Evolutionary conservation across 1,284 basidiomycete genomes (phyloP).

Genomic region (Grifola frondosa): DNA sequence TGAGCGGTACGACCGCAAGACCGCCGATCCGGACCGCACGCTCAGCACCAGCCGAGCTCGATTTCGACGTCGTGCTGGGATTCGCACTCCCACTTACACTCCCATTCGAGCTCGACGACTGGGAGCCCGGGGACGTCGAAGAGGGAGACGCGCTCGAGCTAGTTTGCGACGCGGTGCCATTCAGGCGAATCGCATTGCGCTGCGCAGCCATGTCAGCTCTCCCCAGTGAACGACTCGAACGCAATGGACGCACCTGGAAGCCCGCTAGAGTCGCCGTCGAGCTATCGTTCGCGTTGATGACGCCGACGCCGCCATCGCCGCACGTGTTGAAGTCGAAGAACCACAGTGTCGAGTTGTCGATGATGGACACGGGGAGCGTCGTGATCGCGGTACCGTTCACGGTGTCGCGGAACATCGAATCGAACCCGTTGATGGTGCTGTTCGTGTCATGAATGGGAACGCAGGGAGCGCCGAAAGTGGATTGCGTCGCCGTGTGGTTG

Average conservation of each 20-base stretch:
- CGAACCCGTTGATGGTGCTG: constrained; percentile 53
- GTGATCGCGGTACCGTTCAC: constrained; percentile 48
- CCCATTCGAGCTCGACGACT: no score
- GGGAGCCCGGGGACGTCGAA: no score
- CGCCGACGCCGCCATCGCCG: constrained; percentile 57
- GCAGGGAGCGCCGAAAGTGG: constrained; percentile 54
- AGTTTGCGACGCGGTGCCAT: constrained; percentile 35
- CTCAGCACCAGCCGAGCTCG: constrained; percentile 10
- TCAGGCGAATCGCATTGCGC: constrained; percentile 54
- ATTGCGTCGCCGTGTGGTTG: constrained; percentile 58
- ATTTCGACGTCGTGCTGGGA: constrained; percentile 28
- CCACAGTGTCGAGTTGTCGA: constrained; percentile 52
- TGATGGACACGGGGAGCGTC: constrained; percentile 44
- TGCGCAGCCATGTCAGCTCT: constrained; percentile 16
- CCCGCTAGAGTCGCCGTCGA: constrained; percentile 50
- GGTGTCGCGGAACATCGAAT: constrained; percentile 50
- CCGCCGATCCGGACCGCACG: constrained; percentile 15
- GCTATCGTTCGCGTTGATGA: constrained; percentile 53
- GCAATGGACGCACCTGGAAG: constrained; percentile 42
- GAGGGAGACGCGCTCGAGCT: constrained; percentile 30
- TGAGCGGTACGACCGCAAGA: constrained; percentile 15
- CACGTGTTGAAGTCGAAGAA: constrained; percentile 60
- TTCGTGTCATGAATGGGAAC: constrained; percentile 46
- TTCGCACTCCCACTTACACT: no score
- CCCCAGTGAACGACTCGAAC: not conserved